These are phyloP conservation scores for Ogataea degrootiae DNA, from an alignment of 805 yeast species.

Conservation along the genomic window DNA sequence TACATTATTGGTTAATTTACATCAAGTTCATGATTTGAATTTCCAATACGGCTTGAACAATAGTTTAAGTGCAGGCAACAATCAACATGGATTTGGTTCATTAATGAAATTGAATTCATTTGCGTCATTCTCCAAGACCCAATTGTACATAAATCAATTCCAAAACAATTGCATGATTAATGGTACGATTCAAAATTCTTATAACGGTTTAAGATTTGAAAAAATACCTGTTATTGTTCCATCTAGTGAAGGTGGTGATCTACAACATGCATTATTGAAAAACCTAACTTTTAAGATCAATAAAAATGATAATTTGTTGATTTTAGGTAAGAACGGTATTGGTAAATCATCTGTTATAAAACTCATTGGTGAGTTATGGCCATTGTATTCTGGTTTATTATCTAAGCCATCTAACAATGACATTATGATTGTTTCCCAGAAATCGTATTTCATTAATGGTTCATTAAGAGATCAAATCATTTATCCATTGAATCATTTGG, in stretches of 20 bases:
- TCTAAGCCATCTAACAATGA: conserved; percentile 71
- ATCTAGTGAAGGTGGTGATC: conserved; percentile 42
- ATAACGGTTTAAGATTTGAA: conserved; percentile 77
- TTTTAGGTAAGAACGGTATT: conserved; percentile 82
- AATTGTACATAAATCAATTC: conserved; percentile 2
- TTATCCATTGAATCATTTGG: conserved; percentile 75
- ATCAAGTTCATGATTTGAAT: conserved; percentile 68
- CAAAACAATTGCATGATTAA: conserved; percentile 42
- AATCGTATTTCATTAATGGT: conserved; percentile 76
- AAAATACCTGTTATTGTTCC: conserved; percentile 82
- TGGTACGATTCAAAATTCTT: conserved; percentile 78
- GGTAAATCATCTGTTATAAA: conserved; percentile 88
- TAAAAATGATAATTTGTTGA: conserved; percentile 65
- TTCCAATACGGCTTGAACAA: conserved; percentile 43
- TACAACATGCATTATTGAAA: conserved; percentile 51
- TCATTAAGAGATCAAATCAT: conserved; percentile 87
- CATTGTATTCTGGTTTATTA: conserved; percentile 75
- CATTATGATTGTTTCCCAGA: conserved; percentile 77
- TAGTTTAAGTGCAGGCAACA: conserved; percentile 1
- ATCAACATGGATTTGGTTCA: conserved; percentile 28
- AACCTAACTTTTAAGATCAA: conserved; percentile 58
- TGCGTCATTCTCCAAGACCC: conserved; percentile 25
- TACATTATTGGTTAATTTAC: conserved; percentile 67
- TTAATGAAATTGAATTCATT: conserved; percentile 25
- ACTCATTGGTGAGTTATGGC: conserved; percentile 87